Conservation (phyloP, 164 flowering plant species). For the Vitis rotundifolia region DNA sequence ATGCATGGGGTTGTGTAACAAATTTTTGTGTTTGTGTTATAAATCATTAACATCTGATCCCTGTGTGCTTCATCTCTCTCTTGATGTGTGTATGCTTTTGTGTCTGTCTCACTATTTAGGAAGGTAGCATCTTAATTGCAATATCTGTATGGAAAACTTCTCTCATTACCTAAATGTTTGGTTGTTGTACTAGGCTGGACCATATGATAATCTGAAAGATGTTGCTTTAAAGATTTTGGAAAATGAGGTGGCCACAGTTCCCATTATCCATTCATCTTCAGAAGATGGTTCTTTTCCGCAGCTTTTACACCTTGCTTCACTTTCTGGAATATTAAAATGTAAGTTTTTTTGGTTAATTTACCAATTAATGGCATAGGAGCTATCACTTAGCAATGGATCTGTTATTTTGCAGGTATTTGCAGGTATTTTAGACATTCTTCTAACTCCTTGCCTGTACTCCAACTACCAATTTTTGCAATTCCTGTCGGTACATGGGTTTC, state of each 20-base stretch:
- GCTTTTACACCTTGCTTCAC: constrained; percentile 85
- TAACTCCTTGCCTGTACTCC: constrained; percentile 54
- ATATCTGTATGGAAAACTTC: not conserved
- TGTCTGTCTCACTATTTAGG: not conserved
- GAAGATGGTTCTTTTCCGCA: constrained; percentile 82
- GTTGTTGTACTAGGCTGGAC: constrained; percentile 66
- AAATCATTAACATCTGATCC: too few relatives aligned
- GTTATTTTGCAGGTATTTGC: constrained; percentile 67
- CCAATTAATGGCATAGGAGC: not conserved
- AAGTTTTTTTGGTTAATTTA: constrained; percentile 25
- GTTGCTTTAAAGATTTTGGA: constrained; percentile 74
- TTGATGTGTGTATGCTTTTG: not conserved
- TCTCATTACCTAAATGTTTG: constrained; percentile 2
- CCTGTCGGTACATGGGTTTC: constrained; percentile 96
- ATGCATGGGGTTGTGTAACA: too few relatives aligned
- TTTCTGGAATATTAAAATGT: constrained; percentile 90
- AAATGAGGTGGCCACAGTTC: constrained; percentile 72
- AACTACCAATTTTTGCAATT: constrained; percentile 53
- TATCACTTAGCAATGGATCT: constrained; percentile 9
- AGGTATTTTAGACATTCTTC: constrained; percentile 66
- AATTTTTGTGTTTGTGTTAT: too few relatives aligned
- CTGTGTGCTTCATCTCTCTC: not conserved
- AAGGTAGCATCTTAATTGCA: not conserved
- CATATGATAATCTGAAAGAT: constrained; percentile 80
- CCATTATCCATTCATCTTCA: constrained; percentile 67